Evolutionary conservation across 1,284 basidiomycete species (phyloP), one percentile per base, ranked within the genome.

Genomic region (Malassezia sympodialis): DNA sequence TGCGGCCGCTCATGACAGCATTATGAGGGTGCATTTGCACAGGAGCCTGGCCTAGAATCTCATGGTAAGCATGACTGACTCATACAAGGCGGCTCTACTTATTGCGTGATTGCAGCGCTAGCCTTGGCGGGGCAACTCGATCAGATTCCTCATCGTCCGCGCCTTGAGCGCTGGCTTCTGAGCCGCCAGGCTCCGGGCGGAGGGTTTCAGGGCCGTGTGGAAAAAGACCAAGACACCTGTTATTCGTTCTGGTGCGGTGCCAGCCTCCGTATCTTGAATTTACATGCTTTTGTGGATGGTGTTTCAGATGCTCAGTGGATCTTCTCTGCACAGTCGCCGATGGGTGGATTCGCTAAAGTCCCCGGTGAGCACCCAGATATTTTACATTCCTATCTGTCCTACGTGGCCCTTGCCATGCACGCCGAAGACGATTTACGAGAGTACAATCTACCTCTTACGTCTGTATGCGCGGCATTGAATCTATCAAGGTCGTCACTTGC

Each of bases 1-100:
- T 93, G 88, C 84, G 84, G 7, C 89, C 89, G 71, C 91, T 96
- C 27, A 32, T 52, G 39, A 51, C 70, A 94, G 88, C 85, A 84
- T 10, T 89, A 89, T 71, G 91, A 96, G 79, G 90, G 90, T 21
- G 90, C 88, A 0, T 96, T 88, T 67, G 88, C 86, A 0, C 87
- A 90, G 68, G 79, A 81, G 1, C 84, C 88, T 0, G 81, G 79
- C 30, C 81, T 84, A 37, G 93, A 98, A 76, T 85, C 89, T 3
- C 84, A 91, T 75, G 46, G 32, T 46, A 46, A 2, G 44, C 34
- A 19, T 11, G n/a, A 19, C 12, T 21, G 10, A 31, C 44, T 46
- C 8, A 46, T 19, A 14, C 44, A 10, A 46, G 89, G 88, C 84
- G 93, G 93, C 5, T 88, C 89, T 32, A 93, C 91, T 0, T 96